Conservation (phyloP, 73 alveolate genomes). For the Durusdinium trenchii region DNA sequence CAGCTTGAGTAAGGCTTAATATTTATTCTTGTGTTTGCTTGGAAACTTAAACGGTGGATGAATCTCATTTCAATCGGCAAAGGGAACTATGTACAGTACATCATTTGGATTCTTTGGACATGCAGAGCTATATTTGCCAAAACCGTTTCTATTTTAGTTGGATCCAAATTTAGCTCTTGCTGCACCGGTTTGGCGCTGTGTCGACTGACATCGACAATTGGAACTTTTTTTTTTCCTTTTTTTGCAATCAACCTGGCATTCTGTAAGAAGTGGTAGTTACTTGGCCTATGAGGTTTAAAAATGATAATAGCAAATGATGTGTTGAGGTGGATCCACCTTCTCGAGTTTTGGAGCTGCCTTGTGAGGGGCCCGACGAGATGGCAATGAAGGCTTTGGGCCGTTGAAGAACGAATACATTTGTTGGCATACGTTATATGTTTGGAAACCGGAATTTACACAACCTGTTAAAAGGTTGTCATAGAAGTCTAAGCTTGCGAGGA, state of each 20-base stretch:
- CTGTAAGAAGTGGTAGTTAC: too few relatives aligned
- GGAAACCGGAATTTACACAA: background rate
- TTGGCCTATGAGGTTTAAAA: background rate
- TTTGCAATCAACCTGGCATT: background rate
- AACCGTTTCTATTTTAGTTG: background rate
- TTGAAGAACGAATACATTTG: background rate
- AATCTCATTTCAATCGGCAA: background rate
- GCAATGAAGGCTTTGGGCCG: constrained; percentile 70
- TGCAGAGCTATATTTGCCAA: background rate
- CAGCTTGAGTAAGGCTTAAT: background rate
- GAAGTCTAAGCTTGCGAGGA: background rate
- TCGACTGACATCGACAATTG: background rate
- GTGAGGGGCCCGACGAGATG: constrained; percentile 60
- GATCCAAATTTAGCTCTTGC: too few relatives aligned
- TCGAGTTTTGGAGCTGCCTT: constrained; percentile 1
- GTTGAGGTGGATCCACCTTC: background rate
- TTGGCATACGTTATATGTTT: background rate
- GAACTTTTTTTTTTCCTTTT: background rate
- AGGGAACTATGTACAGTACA: background rate
- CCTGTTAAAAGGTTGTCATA: background rate
- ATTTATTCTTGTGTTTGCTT: background rate
- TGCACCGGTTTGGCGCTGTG: too few relatives aligned
- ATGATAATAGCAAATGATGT: background rate
- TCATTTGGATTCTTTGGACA: background rate
- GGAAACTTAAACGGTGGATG: too few relatives aligned